These are phyloP conservation scores for Entoloma clypeatum DNA, from an alignment of 1,284 basidiomycete genomes.

Conservation along the genomic window DNA sequence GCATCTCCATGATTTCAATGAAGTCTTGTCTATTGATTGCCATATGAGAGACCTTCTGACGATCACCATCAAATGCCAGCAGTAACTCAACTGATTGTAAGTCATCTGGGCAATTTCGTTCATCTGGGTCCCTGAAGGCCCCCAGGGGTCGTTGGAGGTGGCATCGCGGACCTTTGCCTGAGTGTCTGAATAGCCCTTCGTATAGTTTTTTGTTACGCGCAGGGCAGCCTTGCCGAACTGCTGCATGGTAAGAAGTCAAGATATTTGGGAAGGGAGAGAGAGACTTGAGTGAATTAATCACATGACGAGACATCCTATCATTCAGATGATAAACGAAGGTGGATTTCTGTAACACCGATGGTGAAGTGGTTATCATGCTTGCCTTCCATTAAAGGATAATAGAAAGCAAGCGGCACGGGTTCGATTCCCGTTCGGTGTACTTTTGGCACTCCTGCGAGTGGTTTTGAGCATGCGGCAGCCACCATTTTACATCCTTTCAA, in stretches of 20 bases:
- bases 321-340: slow-evolving; percentile 10
- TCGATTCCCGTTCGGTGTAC: slow-evolving; percentile 75
- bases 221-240: slow-evolving; percentile 78
- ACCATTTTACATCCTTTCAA: slow-evolving; percentile 5
- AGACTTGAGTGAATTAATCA: background rate
- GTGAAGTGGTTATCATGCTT: slow-evolving; percentile 85
- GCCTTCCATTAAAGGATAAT: slow-evolving; percentile 59
- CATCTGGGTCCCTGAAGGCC: slow-evolving; percentile 97
- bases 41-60: slow-evolving; percentile 7
- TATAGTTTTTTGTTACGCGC: slow-evolving; percentile 91
- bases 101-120: slow-evolving; percentile 98
- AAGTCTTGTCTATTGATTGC: slow-evolving; percentile 77
- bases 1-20: slow-evolving; percentile 99
- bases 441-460: background rate
- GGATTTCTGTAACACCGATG: slow-evolving; percentile 35
- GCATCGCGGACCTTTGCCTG: slow-evolving; percentile 97
- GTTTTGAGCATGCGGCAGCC: slow-evolving; percentile 9
- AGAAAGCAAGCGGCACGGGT: slow-evolving; percentile 82
- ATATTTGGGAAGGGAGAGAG: background rate
- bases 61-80: slow-evolving; percentile 7
- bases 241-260: slow-evolving; percentile 54
- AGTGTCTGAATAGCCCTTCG: slow-evolving; percentile 91
- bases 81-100: slow-evolving; percentile 85
- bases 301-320: background rate
- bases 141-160: slow-evolving; percentile 99